Evolutionary conservation across 257 asterid genomes (phyloP).

Genomic region (Gentiana macrophylla): DNA sequence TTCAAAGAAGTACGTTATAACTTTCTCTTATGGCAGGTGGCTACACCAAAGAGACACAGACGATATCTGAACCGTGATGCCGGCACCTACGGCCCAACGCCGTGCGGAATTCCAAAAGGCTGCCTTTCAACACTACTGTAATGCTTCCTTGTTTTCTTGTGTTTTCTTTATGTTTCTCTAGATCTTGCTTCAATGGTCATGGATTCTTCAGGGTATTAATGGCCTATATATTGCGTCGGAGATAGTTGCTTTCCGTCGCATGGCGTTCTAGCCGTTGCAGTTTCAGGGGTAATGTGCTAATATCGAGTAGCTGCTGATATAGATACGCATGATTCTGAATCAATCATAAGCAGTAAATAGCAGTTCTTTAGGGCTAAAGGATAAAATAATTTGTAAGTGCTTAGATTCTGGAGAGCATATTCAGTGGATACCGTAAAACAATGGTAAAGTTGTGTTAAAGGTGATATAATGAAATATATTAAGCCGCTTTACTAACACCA

Average conservation of each 20-base stretch:
- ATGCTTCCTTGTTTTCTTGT: background rate
- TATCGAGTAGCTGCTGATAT: conserved; percentile 95
- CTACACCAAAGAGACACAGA: conserved; percentile 87
- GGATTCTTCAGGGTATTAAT: conserved; percentile 53
- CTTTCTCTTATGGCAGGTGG: conserved; percentile 52
- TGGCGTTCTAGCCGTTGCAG: conserved; percentile 96
- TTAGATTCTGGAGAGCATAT: background rate
- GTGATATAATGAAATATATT: too few species aligned
- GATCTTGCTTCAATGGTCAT: background rate
- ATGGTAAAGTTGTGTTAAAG: too few species aligned
- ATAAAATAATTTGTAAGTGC: background rate
- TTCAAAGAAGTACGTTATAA: too few species aligned
- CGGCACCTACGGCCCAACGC: conserved; percentile 98
- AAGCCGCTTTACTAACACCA: too few species aligned
- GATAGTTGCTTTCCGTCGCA: conserved; percentile 99
- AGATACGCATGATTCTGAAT: conserved; percentile 31
- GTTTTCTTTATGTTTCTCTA: too few species aligned
- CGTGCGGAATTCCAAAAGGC: conserved; percentile 71
- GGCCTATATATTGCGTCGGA: conserved; percentile 88
- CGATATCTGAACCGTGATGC: conserved; percentile 33
- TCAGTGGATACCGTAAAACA: too few species aligned
- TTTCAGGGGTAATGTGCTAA: conserved; percentile 98
- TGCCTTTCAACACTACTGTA: conserved; percentile 98
- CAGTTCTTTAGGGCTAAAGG: background rate
- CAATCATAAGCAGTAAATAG: background rate